Evolutionary conservation across 345 rosid genomes (phyloP).

Genomic region (Gossypioides kirkii): DNA sequence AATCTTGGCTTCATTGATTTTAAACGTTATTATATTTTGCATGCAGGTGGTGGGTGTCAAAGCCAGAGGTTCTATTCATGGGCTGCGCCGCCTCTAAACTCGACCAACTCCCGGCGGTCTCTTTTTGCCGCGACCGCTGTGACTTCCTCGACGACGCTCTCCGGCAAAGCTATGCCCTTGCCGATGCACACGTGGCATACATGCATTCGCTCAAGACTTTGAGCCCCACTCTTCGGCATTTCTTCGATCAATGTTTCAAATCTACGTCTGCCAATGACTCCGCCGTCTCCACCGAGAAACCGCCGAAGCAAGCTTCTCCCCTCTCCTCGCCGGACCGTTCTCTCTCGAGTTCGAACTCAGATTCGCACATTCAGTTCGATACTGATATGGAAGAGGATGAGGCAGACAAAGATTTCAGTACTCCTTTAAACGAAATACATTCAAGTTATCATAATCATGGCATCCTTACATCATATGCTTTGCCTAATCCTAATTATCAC

Average conservation of each 20-base stretch:
- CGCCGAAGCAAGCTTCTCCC: constrained; percentile 20
- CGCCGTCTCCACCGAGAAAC: not conserved
- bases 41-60: not conserved
- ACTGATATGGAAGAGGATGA: constrained; percentile 50
- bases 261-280: constrained; percentile 4
- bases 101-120: constrained; percentile 46
- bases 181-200: constrained; percentile 42
- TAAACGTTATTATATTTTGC: not conserved
- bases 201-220: constrained; percentile 35
- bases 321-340: constrained; percentile 16
- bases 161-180: constrained; percentile 38
- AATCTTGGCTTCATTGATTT: not conserved
- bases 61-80: constrained; percentile 22
- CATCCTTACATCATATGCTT: too few species aligned
- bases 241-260: constrained; percentile 19
- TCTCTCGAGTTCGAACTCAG: constrained; percentile 29
- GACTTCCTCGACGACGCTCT: constrained; percentile 43
- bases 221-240: constrained; percentile 30
- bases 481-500: not conserved
- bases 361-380: constrained; percentile 45
- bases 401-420: constrained; percentile 6
- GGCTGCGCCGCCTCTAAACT: constrained; percentile 51
- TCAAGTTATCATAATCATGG: not conserved
- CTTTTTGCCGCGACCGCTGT: constrained; percentile 49
- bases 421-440: constrained; percentile 1